Evolutionary conservation across 352 stramenopile genomes (phyloP).

Genomic region (Saprolegnia parasitica): DNA sequence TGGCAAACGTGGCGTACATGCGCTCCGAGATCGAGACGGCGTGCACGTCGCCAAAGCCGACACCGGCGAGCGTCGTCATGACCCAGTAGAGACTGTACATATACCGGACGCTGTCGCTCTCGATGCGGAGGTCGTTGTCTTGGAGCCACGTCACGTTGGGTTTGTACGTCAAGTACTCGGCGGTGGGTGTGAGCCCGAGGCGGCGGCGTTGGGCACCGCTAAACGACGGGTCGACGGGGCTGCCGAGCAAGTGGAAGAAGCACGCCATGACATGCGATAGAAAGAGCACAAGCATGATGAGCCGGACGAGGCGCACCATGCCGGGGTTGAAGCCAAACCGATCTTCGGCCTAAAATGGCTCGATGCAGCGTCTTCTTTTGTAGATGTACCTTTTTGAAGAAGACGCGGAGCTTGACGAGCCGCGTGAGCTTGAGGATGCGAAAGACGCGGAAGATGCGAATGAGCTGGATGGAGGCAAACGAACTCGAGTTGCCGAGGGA

Average conservation of each 20-base stretch:
- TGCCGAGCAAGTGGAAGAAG: slow-evolving; percentile 72
- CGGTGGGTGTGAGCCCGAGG: background rate
- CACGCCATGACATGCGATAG: slow-evolving; percentile 68
- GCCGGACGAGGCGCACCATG: slow-evolving; percentile 49
- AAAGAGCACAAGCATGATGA: slow-evolving; percentile 63
- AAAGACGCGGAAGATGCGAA: slow-evolving; percentile 55
- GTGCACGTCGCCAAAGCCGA: slow-evolving; percentile 79
- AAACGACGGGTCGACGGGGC: slow-evolving; percentile 31
- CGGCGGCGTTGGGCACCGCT: background rate
- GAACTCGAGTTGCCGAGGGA: slow-evolving; percentile 36
- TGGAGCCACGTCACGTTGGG: background rate
- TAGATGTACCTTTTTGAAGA: slow-evolving; percentile 37
- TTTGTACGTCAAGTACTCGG: background rate
- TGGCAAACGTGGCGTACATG: slow-evolving; percentile 59
- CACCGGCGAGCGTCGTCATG: slow-evolving; percentile 63
- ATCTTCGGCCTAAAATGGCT: slow-evolving; percentile 49
- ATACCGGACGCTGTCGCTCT: slow-evolving; percentile 43
- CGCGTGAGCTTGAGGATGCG: slow-evolving; percentile 65
- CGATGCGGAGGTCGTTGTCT: slow-evolving; percentile 28
- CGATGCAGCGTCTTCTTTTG: background rate
- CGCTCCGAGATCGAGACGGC: slow-evolving; percentile 63
- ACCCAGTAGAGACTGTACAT: slow-evolving; percentile 85
- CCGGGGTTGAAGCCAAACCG: slow-evolving; percentile 57
- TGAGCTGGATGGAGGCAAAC: slow-evolving; percentile 66
- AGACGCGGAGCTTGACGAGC: slow-evolving; percentile 63